Evolutionary conservation across 352 stramenopile species (phyloP).

Genomic region (Phytopythium montanum): DNA sequence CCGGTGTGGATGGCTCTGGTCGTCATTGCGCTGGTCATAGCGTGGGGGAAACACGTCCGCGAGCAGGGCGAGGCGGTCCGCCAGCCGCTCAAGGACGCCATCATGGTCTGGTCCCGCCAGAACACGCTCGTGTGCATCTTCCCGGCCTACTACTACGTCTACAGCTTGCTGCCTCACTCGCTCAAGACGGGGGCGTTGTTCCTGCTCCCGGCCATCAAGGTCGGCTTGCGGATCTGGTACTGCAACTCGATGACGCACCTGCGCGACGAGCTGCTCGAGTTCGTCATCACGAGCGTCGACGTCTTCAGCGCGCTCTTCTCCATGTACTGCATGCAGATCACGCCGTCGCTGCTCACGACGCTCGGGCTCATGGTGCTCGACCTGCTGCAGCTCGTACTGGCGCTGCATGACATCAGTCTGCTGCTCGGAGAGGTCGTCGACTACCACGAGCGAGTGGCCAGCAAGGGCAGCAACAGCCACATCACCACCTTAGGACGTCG

Average conservation of each 20-base stretch:
- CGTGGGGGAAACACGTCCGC: constrained; percentile 11
- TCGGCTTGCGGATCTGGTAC: constrained; percentile 14
- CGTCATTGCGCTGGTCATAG: constrained; percentile 4
- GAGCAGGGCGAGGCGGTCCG: background rate
- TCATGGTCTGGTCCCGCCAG: constrained; percentile 21
- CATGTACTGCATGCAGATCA: constrained; percentile 10
- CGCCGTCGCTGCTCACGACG: constrained; percentile 2
- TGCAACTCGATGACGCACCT: constrained; percentile 13
- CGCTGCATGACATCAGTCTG: constrained; percentile 10
- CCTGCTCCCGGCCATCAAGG: constrained; percentile 15
- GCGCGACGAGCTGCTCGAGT: constrained; percentile 18
- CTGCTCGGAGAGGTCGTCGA: background rate
- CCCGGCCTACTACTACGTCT: constrained; percentile 17
- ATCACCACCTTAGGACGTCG: background rate
- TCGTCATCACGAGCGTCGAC: constrained; percentile 18
- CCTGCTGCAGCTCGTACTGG: constrained; percentile 5
- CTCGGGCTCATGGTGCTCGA: constrained; percentile 16
- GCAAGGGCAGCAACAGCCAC: background rate
- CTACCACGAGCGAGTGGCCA: background rate
- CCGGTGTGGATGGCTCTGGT: constrained; percentile 11
- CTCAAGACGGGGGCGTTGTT: constrained; percentile 10
- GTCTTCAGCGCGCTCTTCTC: constrained; percentile 13
- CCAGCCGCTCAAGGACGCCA: constrained; percentile 8
- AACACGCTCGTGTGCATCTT: constrained; percentile 12
- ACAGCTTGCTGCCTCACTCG: constrained; percentile 8